Conservation (phyloP, 2,329 filamentous ascomycete genomes). For the Mycosphaerella arachidis region DNA sequence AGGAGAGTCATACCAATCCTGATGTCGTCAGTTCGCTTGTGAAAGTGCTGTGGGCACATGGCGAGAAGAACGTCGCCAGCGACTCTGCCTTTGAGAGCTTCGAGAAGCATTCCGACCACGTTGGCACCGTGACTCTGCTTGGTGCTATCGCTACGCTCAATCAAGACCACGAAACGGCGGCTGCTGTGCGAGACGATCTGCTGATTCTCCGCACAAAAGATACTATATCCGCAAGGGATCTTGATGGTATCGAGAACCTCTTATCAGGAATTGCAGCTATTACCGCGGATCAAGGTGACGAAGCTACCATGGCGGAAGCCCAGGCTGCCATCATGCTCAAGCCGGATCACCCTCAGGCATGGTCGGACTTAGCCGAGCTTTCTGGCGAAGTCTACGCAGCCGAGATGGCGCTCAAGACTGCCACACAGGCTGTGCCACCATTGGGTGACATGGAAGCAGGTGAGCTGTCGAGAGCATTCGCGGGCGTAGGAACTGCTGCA, state of each 20-base stretch:
- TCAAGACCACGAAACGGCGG: constrained; percentile 69
- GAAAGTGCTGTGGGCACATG: constrained; percentile 90
- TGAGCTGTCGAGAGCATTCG: constrained; percentile 68
- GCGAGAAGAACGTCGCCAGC: constrained; percentile 71
- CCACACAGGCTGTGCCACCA: constrained; percentile 68
- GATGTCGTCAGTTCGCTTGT: constrained; percentile 84
- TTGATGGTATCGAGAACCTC: constrained; percentile 67
- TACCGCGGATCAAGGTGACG: constrained; percentile 42
- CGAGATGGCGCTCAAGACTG: constrained; percentile 78
- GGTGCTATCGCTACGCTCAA: constrained; percentile 81
- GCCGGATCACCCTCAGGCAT: constrained; percentile 73
- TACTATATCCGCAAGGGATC: constrained; percentile 57
- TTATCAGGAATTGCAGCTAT: constrained; percentile 68
- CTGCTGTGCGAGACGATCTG: constrained; percentile 76
- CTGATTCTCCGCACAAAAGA: constrained; percentile 65
- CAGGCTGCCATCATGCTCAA: constrained; percentile 75
- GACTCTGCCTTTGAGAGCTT: constrained; percentile 76
- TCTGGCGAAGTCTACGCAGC: constrained; percentile 55
- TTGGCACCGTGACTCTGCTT: constrained; percentile 74
- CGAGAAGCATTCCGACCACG: constrained; percentile 67
- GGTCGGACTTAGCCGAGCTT: constrained; percentile 66
- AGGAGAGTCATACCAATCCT: constrained; percentile 69
- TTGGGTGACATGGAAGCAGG: constrained; percentile 61
- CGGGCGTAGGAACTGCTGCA: constrained; percentile 63
- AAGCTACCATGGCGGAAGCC: constrained; percentile 58